Base-by-base conservation (phyloP, 345 rosid species). In the Bretschneidera sinensis region DNA sequence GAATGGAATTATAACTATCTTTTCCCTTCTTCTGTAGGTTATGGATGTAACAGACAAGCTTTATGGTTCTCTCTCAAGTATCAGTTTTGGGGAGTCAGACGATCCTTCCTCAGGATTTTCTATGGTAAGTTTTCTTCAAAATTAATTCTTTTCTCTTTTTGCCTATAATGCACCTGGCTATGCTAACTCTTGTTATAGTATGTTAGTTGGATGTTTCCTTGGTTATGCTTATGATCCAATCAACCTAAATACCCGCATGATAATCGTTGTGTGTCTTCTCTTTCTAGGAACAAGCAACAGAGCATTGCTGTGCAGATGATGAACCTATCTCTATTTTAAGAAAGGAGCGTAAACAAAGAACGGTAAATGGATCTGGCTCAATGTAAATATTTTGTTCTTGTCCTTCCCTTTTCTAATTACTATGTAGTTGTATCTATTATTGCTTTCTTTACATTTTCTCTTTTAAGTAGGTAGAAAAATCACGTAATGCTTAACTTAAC, bases 31-130 rank as follows among this genome's bases (percentile, higher is more conserved):
- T 62, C 22, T 52, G 24, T 69, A 94, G 97, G 75, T 84, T 62
- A 48, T 73, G 58, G 96, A 94, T 77, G 61, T 90, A 69, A 77
- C 96, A 58, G 85, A 84, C 62, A 62, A 55, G 64, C 81, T 86
- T 45, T 85, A 67, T 61, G 74, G 69, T 64, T 80, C 78, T 70
- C 82, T 90, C 39, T 71, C 73, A 57, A 75, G 57, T 22, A 67
- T 59, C 50, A 75, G 79, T 59, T 85, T 81, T 70, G 73, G 72
- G 63, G 87, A 81, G 47, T 61, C 65, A 45, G 74, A 67, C 57
- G 51, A 21, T 64, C 61, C 63, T 58, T 62, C 79, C 51, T 55
- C 75, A 8, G 76, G 70, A 51, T 23, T 66, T 58, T 57, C 76
- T 60, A 53, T 66, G 68, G 98, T 92, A 78, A 79, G 91, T 72